These are phyloP conservation scores for Diplotaxis tenuifolia DNA, from an alignment of 345 rosid genomes.

Conservation along the genomic window DNA sequence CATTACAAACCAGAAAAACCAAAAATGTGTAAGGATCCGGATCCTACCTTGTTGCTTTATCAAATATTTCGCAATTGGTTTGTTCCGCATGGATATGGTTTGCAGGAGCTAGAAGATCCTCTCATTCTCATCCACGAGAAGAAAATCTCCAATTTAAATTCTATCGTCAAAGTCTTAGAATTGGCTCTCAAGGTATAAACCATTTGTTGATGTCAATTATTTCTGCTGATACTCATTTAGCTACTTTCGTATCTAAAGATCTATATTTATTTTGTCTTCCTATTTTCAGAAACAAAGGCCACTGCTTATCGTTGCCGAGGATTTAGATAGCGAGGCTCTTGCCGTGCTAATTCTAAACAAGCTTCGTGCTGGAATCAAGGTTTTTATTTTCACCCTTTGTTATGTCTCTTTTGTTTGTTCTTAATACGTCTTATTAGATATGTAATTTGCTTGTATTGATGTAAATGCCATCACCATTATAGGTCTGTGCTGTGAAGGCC, in stretches of 20 bases:
- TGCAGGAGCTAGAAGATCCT: conserved; percentile 94
- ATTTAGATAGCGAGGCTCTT: no score
- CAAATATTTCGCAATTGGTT: neutral
- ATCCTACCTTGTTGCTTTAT: conserved; percentile 4
- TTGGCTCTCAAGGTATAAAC: conserved; percentile 95
- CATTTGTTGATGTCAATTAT: no score
- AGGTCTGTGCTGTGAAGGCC: conserved; percentile 98
- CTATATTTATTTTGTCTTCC: neutral
- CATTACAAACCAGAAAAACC: no score
- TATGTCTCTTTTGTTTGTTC: neutral
- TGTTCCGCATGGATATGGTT: conserved; percentile 4
- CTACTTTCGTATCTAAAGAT: neutral
- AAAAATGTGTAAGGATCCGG: no score
- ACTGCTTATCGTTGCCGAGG: no score
- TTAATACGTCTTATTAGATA: neutral
- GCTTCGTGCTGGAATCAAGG: no score
- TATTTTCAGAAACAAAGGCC: conserved; percentile 81
- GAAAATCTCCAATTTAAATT: conserved; percentile 77
- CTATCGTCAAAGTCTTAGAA: conserved; percentile 89
- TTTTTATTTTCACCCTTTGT: conserved; percentile 15
- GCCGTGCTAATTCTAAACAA: no score
- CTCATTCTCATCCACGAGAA: conserved; percentile 94
- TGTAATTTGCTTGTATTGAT: neutral
- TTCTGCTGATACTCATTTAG: neutral
- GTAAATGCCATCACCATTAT: conserved; percentile 1